Percentiles rank a stretch among this genome's conserved stretches.
phyloP scores from a whole-genome alignment of 257 asterid genomes.

The Plantago ovata region DNA sequence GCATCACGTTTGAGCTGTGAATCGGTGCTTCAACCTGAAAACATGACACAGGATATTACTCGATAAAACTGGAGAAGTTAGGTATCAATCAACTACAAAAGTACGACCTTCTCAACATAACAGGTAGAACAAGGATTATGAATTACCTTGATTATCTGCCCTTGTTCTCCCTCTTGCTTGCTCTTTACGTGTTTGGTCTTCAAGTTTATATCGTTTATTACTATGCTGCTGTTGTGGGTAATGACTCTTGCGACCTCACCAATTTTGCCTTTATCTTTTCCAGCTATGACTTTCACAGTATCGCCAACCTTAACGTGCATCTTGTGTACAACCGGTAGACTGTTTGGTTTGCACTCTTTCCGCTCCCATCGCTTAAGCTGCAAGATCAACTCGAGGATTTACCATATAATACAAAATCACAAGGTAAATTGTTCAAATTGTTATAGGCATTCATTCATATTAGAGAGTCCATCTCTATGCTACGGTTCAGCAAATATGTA shows the following conservation, averaged over 20 bases:
- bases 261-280: slow-evolving; percentile 82
- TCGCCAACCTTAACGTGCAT: slow-evolving; percentile 95
- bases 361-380: slow-evolving; percentile 94
- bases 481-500: too few species aligned
- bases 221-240: slow-evolving; percentile 69
- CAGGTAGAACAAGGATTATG: neutral
- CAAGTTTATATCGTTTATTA: slow-evolving; percentile 74
- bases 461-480: too few species aligned
- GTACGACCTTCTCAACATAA: too few species aligned
- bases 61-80: neutral
- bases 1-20: slow-evolving; percentile 99
- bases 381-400: neutral
- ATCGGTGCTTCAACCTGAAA: slow-evolving; percentile 89
- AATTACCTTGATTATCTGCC: slow-evolving; percentile 82
- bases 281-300: slow-evolving; percentile 84
- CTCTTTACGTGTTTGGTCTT: slow-evolving; percentile 95
- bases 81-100: too few species aligned
- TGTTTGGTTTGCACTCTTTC: slow-evolving; percentile 94
- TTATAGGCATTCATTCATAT: neutral
- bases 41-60: slow-evolving; percentile 11
- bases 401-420: too few species aligned
- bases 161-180: slow-evolving; percentile 72
- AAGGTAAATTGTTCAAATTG: neutral
- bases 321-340: slow-evolving; percentile 83
- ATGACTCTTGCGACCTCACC: slow-evolving; percentile 71